phyloP scores from a whole-genome alignment of 2,329 filamentous ascomycete species.

The Ophiognomonia clavigignenti-juglandacearum region DNA sequence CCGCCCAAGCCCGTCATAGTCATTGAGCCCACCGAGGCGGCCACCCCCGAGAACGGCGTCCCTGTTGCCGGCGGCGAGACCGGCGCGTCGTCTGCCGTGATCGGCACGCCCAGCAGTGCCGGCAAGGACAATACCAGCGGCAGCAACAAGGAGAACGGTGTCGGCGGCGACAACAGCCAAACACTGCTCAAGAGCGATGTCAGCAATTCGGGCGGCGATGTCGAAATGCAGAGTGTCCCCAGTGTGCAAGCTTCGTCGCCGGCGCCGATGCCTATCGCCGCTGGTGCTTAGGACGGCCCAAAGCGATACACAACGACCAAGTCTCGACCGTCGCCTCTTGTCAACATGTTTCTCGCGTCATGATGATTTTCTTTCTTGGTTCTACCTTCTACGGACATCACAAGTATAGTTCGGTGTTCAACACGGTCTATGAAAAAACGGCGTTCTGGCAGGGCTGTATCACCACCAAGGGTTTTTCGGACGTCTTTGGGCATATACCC shows the following conservation, averaged over 20 bases:
- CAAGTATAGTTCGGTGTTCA: slow-evolving; percentile 1
- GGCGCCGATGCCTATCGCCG: slow-evolving; percentile 41
- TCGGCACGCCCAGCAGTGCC: slow-evolving; percentile 40
- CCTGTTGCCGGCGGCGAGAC: no score
- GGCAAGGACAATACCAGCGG: slow-evolving; percentile 64
- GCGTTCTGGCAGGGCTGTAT: background rate
- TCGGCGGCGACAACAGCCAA: no score
- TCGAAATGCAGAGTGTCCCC: slow-evolving; percentile 48
- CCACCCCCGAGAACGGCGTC: slow-evolving; percentile 35
- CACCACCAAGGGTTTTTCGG: background rate
- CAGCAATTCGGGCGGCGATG: slow-evolving; percentile 35
- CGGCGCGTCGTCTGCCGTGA: slow-evolving; percentile 42
- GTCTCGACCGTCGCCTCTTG: no score
- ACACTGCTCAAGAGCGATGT: slow-evolving; percentile 42
- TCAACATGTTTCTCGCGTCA: background rate
- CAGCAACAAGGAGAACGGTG: slow-evolving; percentile 55
- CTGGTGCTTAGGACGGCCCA: slow-evolving; percentile 32
- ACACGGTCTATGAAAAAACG: background rate
- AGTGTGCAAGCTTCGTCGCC: slow-evolving; percentile 51
- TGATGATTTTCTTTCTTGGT: background rate
- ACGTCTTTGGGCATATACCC: background rate
- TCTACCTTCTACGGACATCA: background rate
- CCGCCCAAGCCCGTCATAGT: slow-evolving; percentile 49
- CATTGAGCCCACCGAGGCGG: slow-evolving; percentile 38
- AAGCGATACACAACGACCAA: no score